phyloP scores from a whole-genome alignment of 1,139 yeast species.

The Lodderomyces parapsilosis region DNA sequence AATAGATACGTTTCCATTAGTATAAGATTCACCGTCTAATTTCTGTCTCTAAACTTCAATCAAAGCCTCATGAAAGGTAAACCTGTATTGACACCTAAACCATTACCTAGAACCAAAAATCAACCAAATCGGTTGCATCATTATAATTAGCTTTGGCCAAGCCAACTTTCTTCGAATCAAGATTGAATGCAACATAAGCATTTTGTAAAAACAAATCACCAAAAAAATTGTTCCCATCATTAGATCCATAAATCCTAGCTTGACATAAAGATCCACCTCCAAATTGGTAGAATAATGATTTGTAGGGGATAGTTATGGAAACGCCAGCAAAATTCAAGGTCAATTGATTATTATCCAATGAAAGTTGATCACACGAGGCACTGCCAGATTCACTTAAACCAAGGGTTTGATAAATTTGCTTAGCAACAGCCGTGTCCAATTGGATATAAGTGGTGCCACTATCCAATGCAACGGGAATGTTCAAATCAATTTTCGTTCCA shows the following conservation, averaged over 20 bases:
- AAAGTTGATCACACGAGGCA: conserved; percentile 2
- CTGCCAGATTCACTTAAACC: not conserved
- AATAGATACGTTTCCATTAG: no score
- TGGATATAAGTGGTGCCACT: conserved; percentile 2
- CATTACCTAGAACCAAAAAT: conserved; percentile 10
- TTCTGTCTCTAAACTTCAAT: no score
- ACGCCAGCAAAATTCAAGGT: conserved; percentile 6
- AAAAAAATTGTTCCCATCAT: not conserved
- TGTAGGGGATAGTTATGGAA: conserved; percentile 5
- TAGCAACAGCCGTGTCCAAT: conserved; percentile 1
- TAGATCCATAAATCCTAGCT: conserved; percentile 1
- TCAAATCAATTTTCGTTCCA: conserved; percentile 1
- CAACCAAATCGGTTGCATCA: conserved; percentile 5
- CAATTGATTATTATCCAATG: conserved; percentile 1
- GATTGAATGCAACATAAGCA: conserved; percentile 36
- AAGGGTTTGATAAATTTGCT: conserved; percentile 2
- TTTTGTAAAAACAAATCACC: conserved; percentile 44
- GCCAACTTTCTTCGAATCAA: conserved; percentile 8
- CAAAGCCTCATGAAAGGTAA: no score
- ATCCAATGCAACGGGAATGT: conserved; percentile 1
- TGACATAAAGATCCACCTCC: conserved; percentile 1
- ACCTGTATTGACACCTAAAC: no score
- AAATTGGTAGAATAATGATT: not conserved
- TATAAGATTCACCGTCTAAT: no score
- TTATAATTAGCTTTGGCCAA: conserved; percentile 7